Base-by-base conservation (phyloP, 768 basidiomycete species). In the Mycena filopes region DNA sequence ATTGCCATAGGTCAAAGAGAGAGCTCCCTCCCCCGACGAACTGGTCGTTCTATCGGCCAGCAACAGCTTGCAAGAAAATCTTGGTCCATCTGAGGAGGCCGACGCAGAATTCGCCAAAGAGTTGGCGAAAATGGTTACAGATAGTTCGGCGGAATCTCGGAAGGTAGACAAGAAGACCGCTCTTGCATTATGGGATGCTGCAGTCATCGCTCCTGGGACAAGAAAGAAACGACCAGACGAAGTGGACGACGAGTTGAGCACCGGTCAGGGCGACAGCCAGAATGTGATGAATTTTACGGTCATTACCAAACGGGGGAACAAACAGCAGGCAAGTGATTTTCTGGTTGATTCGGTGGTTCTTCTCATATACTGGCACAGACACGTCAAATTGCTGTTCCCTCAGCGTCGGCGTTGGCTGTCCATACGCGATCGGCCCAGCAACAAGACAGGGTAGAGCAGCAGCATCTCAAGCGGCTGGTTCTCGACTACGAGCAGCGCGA, bases 51-150 rank as follows among this genome's bases (percentile, higher is more conserved):
- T 90, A 36, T 88, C 89, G 29, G 78, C 83, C 29, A 81, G 79
- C 66, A 84, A 81, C 64, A 83, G 77, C 60, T 73, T 80, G 15
- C 87, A 91, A 69, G 94, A 96, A 72, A 82, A 84, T 60, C 81
- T 94, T 42, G 95, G 94, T 9, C 92, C 94, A 1, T 89, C 92
- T 11, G 91, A 94, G 68, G 95, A 96, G 73, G 95, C 92, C 21
- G 93, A 97, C 49, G 92, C 89, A 2, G 97, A 96, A 36, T 99
- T 99, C 72, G 93, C 91, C 11, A 95, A 95, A 75, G 98, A 99
- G 75, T 86, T 99, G 21, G 95, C 97, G 3, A 98, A 93, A 80
- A 89, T 99, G 81, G 89, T 98, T 50, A 95, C 93, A 0, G 95
- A 97, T 70, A 90, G 88, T 18, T 93, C 94, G 20, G 79, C 86